These are phyloP conservation scores for Gracilaria gracilis DNA, from an alignment of 23 red algal genomes.

Conservation along the genomic window DNA sequence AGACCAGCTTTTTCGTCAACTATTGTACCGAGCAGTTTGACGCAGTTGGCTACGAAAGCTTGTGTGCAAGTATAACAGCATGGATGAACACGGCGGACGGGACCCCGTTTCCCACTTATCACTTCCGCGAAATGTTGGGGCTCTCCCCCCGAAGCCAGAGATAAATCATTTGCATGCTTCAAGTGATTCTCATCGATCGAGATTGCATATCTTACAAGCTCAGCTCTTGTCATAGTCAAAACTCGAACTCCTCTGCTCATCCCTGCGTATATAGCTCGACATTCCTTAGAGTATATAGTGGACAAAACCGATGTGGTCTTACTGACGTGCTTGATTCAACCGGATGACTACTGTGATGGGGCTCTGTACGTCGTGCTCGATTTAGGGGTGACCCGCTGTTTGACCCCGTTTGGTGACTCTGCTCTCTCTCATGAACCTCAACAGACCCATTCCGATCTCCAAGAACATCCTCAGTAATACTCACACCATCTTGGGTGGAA, in stretches of 20 bases:
- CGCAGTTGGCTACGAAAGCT: constrained; percentile 64
- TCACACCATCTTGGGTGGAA: constrained; percentile 59
- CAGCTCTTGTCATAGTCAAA: constrained; percentile 51
- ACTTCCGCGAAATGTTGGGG: not conserved
- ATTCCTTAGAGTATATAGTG: constrained; percentile 55
- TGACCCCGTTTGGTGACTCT: constrained; percentile 46
- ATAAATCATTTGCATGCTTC: constrained; percentile 51
- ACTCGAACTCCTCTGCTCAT: constrained; percentile 64
- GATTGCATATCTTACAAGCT: constrained; percentile 67
- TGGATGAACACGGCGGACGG: not conserved
- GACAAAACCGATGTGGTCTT: constrained; percentile 58
- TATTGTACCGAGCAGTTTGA: constrained; percentile 20
- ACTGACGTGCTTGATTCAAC: constrained; percentile 16
- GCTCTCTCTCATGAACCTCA: constrained; percentile 53
- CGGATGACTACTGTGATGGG: not conserved
- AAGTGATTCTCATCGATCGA: constrained; percentile 40
- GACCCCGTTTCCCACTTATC: not conserved
- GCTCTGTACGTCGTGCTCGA: not conserved
- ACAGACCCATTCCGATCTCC: constrained; percentile 57
- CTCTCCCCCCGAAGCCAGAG: not conserved
- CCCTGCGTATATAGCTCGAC: constrained; percentile 33
- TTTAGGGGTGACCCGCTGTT: constrained; percentile 54
- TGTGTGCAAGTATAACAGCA: constrained; percentile 73
- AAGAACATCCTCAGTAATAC: constrained; percentile 48
- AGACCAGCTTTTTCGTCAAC: constrained; percentile 3